Base-by-base conservation (phyloP, 306 rosid species). In the Luffa aegyptiaca region DNA sequence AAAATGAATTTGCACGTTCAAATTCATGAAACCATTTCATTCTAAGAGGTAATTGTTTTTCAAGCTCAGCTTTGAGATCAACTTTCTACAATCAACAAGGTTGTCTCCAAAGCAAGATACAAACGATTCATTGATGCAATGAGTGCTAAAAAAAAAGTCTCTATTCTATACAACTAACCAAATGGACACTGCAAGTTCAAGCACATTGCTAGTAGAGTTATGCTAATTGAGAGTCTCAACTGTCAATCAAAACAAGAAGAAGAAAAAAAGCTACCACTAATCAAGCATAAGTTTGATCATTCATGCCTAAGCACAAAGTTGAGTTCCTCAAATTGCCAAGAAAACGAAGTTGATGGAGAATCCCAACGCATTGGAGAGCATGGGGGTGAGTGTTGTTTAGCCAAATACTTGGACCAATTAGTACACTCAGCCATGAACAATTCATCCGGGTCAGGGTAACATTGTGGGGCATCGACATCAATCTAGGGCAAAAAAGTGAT, bases 381-480 rank as follows among this genome's bases (percentile, higher is more conserved):
- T 45, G 53, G 75, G 8, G 62, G 52, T 72, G 83, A 81, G 5
- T 14, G 20, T 53, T 52, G 77, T 31, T 46, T 45, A 21, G 56
- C 65, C 49, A 52, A 70, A 71, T 52, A 52, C 44, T 80, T 55
- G 3, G 33, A 55, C 69, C 77, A 69, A 69, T 57, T 49, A 21
- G 3, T 21, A 71, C 61, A n/a, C 79, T 71, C 79, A 5, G 36
- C 14, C 36, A 72, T 44, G 62, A 52, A n/a, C 72, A 73, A 59
- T 53, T 80, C 83, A 8, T 31, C 72, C 11, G 45, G 74, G 33
- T 72, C 79, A 18, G 73, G 57, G 44, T 80, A 73, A 69, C 36
- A 26, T 9, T 26, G 36, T 4, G 45, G 72, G 35, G 39, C 16
- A 5, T 58, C 57, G 13, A 61, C 5, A 48, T 74, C 75, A 59